These are phyloP conservation scores for Metschnikowia matae DNA, from an alignment of 805 yeast genomes.

Conservation along the genomic window DNA sequence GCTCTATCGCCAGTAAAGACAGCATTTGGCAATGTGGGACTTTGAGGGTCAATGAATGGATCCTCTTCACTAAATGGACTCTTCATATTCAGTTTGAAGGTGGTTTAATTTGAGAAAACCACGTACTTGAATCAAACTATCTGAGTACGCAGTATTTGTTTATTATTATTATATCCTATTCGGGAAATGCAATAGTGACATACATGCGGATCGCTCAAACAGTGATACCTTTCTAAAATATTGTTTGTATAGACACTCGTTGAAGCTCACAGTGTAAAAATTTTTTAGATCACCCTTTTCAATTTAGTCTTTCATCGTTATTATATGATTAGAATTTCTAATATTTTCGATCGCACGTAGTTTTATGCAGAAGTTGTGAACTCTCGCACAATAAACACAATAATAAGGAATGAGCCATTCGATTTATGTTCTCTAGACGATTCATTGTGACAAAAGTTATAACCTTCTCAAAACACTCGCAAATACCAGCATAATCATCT, in stretches of 20 bases:
- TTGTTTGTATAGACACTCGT: background rate
- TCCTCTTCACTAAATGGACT: constrained; percentile 31
- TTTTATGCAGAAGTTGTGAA: background rate
- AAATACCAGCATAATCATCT: background rate
- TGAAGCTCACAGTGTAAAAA: background rate
- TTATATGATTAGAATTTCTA: background rate
- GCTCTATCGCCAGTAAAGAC: constrained; percentile 37
- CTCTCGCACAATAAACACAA: background rate
- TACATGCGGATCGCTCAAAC: background rate
- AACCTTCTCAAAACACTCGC: background rate
- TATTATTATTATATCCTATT: constrained; percentile 20
- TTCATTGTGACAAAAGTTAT: background rate
- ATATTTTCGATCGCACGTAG: background rate
- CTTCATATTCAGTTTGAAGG: constrained; percentile 19
- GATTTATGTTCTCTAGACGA: background rate
- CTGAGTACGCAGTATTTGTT: constrained; percentile 1
- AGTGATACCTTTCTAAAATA: background rate
- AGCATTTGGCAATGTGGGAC: constrained; percentile 34
- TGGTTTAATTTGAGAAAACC: constrained; percentile 1
- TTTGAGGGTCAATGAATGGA: constrained; percentile 31
- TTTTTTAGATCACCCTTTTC: no score
- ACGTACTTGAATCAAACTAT: background rate
- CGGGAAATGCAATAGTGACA: constrained; percentile 11
- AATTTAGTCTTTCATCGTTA: background rate
- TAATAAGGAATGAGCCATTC: background rate